Base-by-base conservation (phyloP, 805 yeast genomes). In the Spathaspora sp. region DNA sequence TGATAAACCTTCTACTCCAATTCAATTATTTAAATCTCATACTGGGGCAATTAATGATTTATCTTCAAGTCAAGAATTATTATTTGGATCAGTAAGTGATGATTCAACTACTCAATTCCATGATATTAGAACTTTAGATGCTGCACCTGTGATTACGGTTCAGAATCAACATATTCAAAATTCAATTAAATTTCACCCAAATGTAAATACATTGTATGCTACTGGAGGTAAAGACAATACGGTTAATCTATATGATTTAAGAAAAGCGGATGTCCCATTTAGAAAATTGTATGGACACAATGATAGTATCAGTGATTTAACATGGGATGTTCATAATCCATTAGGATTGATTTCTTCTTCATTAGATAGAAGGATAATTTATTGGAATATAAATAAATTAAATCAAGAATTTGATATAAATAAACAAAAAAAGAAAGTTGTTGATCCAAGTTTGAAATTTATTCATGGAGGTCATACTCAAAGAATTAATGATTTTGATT, bases 381-480 rank as follows among this genome's bases (percentile, higher is more conserved):
- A 84, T 29, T 90, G 97, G 97, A 90, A 90, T 60, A 72, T 90
- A 55, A 72, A 75, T 52, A 75, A 76, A 53, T 66, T 87, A 52
- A 80, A 76, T 29, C 83, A 82, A 50, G 86, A 81, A 32, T 81
- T 78, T 55, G 46, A 48, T 10, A 16, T 20, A 2, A 8, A 2
- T 45, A n/a, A 52, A 10, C 81, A 77, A 50, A 80, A 80, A 52
- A 79, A 75, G 49, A 86, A 79, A 57, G 85, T 80, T 55, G 43
- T 35, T 54, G 96, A 91, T 56, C 94, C 96, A 5, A 86, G 90
- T 64, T 76, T 90, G 52, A 68, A 70, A 20, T 90, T 89, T 62
- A 79, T 89, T 60, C 96, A 91, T 66, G 96, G 96, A 14, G 97
- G 97, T 11, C 97, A 90, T 68, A 82, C 91, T 2, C 81, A 80